Percentiles rank a stretch among this genome's conserved stretches.
Evolutionary conservation across 2,329 filamentous ascomycete species (phyloP).

Genomic region (Coniochaeta sp.): DNA sequence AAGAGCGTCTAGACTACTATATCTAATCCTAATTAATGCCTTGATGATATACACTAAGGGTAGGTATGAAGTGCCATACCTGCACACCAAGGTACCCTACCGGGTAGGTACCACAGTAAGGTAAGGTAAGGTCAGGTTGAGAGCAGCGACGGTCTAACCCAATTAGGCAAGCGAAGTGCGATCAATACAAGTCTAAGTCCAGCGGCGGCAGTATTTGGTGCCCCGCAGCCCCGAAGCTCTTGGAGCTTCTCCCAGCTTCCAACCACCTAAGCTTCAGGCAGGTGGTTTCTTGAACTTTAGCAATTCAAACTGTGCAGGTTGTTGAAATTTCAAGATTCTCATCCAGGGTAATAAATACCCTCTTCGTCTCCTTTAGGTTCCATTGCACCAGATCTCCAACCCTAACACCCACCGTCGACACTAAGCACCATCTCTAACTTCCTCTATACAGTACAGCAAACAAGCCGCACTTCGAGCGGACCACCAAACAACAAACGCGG

Average conservation of each 20-base stretch:
- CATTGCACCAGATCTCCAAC: too few relatives aligned
- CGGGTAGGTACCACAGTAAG: too few relatives aligned
- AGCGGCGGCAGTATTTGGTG: background rate
- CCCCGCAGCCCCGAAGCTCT: background rate
- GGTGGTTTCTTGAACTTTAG: too few relatives aligned
- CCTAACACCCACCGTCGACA: too few relatives aligned
- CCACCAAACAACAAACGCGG: background rate
- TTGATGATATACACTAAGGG: background rate
- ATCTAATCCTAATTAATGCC: background rate
- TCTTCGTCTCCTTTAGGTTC: too few relatives aligned
- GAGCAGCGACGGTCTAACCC: background rate
- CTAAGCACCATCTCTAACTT: background rate
- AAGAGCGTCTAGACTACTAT: background rate
- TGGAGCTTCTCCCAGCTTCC: background rate
- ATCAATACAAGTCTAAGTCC: background rate
- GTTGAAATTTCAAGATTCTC: background rate
- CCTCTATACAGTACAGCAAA: background rate
- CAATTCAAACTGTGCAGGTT: too few relatives aligned
- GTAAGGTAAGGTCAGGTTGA: too few relatives aligned
- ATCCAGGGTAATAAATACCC: background rate
- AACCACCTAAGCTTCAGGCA: background rate
- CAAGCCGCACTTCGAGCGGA: background rate
- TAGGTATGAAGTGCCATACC: background rate
- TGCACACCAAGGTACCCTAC: too few relatives aligned
- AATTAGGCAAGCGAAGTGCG: background rate